Conservation (phyloP, 139 green algal genomes). For the Yamagishiella unicocca region DNA sequence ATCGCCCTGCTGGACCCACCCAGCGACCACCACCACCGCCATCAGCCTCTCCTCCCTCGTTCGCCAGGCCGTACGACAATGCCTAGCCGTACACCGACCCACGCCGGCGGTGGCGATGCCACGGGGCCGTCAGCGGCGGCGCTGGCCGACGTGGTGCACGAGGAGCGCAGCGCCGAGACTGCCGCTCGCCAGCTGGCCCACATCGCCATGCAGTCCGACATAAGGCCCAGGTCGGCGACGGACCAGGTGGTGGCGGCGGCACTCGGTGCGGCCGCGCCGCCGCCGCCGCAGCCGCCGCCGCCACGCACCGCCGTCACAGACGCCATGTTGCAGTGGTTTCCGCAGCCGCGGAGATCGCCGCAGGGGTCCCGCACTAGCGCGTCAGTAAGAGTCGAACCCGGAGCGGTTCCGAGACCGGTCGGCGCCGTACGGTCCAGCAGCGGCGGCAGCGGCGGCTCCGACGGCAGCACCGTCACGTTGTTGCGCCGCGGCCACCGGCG, state of each 20-base stretch:
- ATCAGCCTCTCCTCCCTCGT: neutral
- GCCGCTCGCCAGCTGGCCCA: neutral
- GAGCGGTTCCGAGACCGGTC: no score
- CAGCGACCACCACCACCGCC: no score
- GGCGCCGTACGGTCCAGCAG: no score
- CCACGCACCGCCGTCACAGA: no score
- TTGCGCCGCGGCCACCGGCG: neutral
- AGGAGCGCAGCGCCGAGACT: neutral
- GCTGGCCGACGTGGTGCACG: neutral
- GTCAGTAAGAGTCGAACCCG: no score
- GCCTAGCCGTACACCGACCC: neutral
- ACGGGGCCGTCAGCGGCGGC: neutral
- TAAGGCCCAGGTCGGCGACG: neutral
- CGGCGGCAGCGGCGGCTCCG: neutral
- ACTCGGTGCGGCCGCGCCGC: neutral
- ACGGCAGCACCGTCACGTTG: neutral
- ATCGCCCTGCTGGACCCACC: no score
- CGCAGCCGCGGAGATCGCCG: no score
- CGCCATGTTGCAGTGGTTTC: no score
- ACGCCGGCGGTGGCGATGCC: neutral
- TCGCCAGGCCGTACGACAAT: neutral
- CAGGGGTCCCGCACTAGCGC: no score
- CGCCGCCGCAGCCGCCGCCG: neutral
- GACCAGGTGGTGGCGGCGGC: slow-evolving; percentile 40
- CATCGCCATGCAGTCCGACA: slow-evolving; percentile 24